Percentiles rank a stretch among this genome's conserved stretches.
Evolutionary conservation across 352 stramenopile species (phyloP).

Genomic region (Poterioochromonas sp.): DNA sequence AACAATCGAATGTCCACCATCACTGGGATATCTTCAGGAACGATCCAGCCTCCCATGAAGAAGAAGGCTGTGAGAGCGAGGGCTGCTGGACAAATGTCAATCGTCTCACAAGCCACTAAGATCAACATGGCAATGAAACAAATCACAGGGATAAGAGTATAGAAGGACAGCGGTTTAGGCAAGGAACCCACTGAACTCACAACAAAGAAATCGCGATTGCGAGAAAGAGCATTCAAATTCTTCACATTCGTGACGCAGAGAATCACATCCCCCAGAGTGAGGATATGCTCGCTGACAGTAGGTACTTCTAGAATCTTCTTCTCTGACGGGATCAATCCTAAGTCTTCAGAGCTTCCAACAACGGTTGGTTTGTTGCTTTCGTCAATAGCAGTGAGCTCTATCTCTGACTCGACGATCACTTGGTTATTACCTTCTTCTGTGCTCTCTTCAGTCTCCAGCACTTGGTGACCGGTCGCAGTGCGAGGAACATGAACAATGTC

Average conservation of each 20-base stretch:
- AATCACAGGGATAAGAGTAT: conserved; percentile 39
- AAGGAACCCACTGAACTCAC: conserved; percentile 42
- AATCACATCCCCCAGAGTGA: conserved; percentile 40
- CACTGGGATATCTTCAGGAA: conserved; percentile 39
- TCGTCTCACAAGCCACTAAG: conserved; percentile 20
- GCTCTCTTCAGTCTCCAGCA: not conserved
- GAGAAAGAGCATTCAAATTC: conserved; percentile 3
- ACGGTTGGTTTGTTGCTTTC: not conserved
- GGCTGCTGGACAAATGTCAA: conserved; percentile 31
- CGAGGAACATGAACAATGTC: too few species aligned
- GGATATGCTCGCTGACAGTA: not conserved
- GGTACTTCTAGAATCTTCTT: not conserved
- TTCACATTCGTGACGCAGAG: conserved; percentile 43
- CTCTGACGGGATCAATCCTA: too few species aligned
- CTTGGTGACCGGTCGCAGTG: too few species aligned
- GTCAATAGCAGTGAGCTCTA: not conserved
- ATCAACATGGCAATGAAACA: conserved; percentile 43
- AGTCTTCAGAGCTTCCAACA: too few species aligned
- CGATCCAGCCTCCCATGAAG: conserved; percentile 45
- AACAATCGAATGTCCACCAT: conserved; percentile 46
- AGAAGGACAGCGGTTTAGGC: conserved; percentile 35
- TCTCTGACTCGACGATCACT: too few species aligned
- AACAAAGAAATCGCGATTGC: conserved; percentile 45
- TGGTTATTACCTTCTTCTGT: not conserved
- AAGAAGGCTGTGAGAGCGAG: conserved; percentile 38